Evolutionary conservation across 169 alveolate genomes (phyloP).

Genomic region (Plasmodium cynomolgi): DNA sequence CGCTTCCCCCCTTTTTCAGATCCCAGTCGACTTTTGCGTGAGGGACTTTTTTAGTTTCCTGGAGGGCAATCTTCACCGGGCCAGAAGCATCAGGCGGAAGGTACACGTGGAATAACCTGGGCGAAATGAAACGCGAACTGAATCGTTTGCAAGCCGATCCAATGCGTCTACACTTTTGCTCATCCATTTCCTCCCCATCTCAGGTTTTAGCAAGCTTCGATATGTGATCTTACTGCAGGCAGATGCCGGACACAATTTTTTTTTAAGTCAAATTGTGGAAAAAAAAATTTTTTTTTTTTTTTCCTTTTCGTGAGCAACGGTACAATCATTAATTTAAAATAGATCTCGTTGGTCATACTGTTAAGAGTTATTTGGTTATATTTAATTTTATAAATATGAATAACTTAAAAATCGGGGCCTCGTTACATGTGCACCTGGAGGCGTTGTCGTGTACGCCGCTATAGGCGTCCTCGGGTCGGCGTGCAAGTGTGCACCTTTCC

Average conservation of each 20-base stretch:
- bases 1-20: not conserved
- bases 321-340: constrained; percentile 14
- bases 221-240: not conserved
- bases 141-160: not conserved
- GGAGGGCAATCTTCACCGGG: constrained; percentile 41
- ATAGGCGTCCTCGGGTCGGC: not conserved
- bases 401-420: not conserved
- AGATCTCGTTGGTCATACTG: not conserved
- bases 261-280: not conserved
- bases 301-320: not conserved
- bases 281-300: not conserved
- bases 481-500: not conserved
- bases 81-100: constrained; percentile 43
- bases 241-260: not conserved
- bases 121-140: not conserved
- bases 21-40: constrained; percentile 62
- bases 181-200: not conserved
- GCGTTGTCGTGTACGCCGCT: not conserved
- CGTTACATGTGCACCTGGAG: not conserved
- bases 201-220: constrained; percentile 42
- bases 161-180: not conserved
- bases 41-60: constrained; percentile 41
- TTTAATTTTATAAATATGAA: constrained; percentile 26
- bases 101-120: constrained; percentile 7
- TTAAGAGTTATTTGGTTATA: not conserved